Evolutionary conservation across 163 green algal genomes (phyloP), one percentile per base, ranked within the genome.

Genomic region (Scenedesmus sp.): DNA sequence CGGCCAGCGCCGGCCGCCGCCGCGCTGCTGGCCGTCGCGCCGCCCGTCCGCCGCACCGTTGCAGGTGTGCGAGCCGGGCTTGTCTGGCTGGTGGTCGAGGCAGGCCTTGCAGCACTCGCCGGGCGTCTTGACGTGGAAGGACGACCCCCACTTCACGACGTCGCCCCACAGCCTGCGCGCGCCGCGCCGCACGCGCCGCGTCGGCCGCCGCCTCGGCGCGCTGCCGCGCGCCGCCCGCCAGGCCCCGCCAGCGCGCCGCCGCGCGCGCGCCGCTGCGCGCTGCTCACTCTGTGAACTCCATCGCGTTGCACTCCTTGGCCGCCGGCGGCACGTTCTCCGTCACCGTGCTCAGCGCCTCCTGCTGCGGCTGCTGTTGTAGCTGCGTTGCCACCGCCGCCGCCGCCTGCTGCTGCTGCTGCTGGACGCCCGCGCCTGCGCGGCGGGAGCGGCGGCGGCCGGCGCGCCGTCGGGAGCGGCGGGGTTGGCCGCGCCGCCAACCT

Each of bases 81-180:
- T 75, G 2, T 28, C 44, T 0, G 90, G 87, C 66, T 87, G 81
- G 64, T 89, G 86, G 14, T 83, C 77, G 0, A 57, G n/a, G 85
- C 94, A 98, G 0, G 71, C 56, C 0, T 89, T 56, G 54, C 92
- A 96, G 85, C 94, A 98, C 42, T 92, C 82, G 22, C 77, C 87
- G 0, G 86, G 82, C 3, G 64, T 86, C 13, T 76, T 77, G 60
- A 71, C 73, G 24, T 85, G 77, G 74, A 95, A 82, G 3, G 57
- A 67, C 0, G 77, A 75, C 34, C 92, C 91, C 84, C 82, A 92
- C 5, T 90, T 88, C 1, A 95, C 85, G 17, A 91, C 91, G 60
- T 95, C 91, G 36, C 92, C 92, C 88, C 89, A 93, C 36, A 91
- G 62, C 81, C 87, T 92, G 83, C 62, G n/a, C n/a, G n/a, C n/a